Evolutionary conservation across 805 yeast genomes (phyloP).

Genomic region (Cyberlindnera euphorbiiphila): DNA sequence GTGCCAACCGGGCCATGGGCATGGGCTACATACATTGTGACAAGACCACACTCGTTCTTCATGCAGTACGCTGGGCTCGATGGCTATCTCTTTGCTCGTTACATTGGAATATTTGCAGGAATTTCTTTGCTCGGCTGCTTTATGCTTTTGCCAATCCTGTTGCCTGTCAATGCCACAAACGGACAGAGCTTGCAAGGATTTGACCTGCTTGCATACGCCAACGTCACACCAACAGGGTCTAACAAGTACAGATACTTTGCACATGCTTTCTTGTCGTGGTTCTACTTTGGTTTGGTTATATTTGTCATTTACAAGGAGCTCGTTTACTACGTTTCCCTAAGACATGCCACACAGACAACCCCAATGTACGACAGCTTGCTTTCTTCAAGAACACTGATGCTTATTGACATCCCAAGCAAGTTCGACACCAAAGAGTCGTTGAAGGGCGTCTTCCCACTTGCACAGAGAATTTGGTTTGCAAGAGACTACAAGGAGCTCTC

Average conservation of each 20-base stretch:
- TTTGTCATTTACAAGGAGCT: constrained; percentile 71
- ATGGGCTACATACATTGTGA: constrained; percentile 52
- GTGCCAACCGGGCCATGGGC: constrained; percentile 46
- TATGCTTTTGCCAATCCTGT: constrained; percentile 47
- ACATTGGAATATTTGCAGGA: constrained; percentile 48
- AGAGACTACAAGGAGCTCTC: constrained; percentile 56
- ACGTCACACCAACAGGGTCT: constrained; percentile 36
- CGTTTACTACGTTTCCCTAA: constrained; percentile 63
- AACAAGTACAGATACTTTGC: constrained; percentile 67
- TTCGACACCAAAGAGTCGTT: constrained; percentile 47
- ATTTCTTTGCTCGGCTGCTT: constrained; percentile 18
- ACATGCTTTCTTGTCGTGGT: constrained; percentile 73
- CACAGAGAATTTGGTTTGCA: constrained; percentile 57
- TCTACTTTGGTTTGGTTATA: constrained; percentile 60
- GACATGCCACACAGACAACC: constrained; percentile 71
- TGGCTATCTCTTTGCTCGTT: constrained; percentile 73
- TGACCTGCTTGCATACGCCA: constrained; percentile 59
- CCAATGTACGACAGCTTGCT: constrained; percentile 68
- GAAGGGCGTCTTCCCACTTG: constrained; percentile 58
- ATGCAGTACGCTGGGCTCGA: constrained; percentile 72
- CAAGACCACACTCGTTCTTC: constrained; percentile 55
- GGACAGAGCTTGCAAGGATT: constrained; percentile 55
- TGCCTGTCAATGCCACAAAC: constrained; percentile 73
- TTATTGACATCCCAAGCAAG: constrained; percentile 55
- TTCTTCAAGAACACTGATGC: constrained; percentile 66